These are phyloP conservation scores for Penicillium thymicola DNA, from an alignment of 2,329 filamentous ascomycete species.

Conservation along the genomic window DNA sequence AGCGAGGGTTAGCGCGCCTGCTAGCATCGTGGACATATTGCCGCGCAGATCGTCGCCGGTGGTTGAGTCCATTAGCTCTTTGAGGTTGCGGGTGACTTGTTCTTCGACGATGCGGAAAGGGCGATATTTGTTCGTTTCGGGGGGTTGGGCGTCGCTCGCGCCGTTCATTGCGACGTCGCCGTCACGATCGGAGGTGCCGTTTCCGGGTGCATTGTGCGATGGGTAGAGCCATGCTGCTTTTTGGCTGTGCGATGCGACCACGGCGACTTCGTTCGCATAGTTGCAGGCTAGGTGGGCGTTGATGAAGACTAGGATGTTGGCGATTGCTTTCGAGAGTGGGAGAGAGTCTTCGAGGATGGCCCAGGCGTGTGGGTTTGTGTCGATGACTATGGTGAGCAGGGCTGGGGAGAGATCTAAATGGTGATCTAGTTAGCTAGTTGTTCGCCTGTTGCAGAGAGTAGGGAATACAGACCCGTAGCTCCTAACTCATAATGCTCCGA, in stretches of 20 bases:
- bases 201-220: constrained; percentile 26
- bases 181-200: constrained; percentile 29
- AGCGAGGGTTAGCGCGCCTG: constrained; percentile 85
- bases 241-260: constrained; percentile 85
- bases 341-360: constrained; percentile 70
- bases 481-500: constrained; percentile 53
- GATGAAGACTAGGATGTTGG: constrained; percentile 90
- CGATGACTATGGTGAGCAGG: constrained; percentile 84
- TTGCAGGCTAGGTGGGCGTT: constrained; percentile 95
- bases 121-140: constrained; percentile 81
- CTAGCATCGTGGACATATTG: constrained; percentile 78
- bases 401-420: constrained; percentile 63
- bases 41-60: constrained; percentile 55
- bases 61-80: constrained; percentile 68
- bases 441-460: constrained; percentile 6
- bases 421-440: background rate
- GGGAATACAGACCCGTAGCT: constrained; percentile 40
- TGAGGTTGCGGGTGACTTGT: constrained; percentile 71
- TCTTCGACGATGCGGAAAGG: constrained; percentile 85
- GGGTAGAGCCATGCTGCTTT: constrained; percentile 90
- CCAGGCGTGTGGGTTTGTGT: constrained; percentile 97
- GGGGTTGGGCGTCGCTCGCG: constrained; percentile 29
- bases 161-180: constrained; percentile 60
- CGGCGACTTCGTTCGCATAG: constrained; percentile 86
- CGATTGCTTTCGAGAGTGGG: constrained; percentile 77